Conservation (phyloP, 2,329 filamentous ascomycete species). For the Stagonosporopsis vannaccii region DNA sequence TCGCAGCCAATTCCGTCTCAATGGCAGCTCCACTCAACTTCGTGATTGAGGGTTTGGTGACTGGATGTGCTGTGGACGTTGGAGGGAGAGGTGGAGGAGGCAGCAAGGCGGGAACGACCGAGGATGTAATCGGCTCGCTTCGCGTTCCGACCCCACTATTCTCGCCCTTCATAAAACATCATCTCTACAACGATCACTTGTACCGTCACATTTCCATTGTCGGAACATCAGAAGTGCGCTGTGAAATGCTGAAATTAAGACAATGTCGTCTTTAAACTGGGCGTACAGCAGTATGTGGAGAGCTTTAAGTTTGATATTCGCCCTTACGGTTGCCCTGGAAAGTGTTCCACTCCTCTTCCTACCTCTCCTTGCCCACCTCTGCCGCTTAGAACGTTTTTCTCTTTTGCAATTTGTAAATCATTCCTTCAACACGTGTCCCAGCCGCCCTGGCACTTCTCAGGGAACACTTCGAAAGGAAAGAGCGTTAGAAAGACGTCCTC, state of each 20-base stretch:
- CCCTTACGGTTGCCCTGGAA: not conserved
- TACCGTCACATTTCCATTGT: not conserved
- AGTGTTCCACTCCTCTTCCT: not conserved
- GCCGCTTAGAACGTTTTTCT: not conserved
- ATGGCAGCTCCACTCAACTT: not conserved
- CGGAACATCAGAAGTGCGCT: not conserved
- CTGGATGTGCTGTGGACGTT: not conserved
- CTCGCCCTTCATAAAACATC: constrained; percentile 1
- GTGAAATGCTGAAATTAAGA: not conserved
- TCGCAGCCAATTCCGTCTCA: not conserved
- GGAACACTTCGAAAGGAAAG: not conserved
- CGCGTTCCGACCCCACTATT: constrained; percentile 12
- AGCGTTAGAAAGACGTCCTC: not conserved
- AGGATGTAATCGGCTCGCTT: not conserved
- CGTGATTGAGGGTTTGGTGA: not conserved
- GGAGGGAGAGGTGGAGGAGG: not conserved
- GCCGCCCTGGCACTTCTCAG: not conserved
- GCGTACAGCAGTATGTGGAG: not conserved
- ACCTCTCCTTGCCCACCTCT: too few relatives aligned
- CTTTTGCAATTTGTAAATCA: not conserved
- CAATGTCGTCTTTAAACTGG: not conserved
- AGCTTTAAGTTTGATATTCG: not conserved
- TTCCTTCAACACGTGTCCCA: not conserved
- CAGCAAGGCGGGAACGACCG: not conserved
- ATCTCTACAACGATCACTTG: not conserved